Evolutionary conservation across 2,329 filamentous ascomycete genomes (phyloP), one percentile per base, ranked within the genome.

Genomic region (Aureobasidium pullulans): DNA sequence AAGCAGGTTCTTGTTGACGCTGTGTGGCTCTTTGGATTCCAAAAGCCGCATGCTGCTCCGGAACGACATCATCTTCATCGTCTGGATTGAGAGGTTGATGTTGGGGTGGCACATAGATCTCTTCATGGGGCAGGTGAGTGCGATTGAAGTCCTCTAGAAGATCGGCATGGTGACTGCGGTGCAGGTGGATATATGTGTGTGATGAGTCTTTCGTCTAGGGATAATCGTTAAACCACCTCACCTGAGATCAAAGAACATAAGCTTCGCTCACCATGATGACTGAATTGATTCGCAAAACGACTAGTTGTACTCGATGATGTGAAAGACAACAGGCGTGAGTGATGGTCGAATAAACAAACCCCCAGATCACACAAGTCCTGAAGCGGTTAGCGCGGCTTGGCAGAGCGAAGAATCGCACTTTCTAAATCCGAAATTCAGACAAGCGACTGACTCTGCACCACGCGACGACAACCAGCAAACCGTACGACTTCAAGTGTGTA

Each of bases 61-160:
- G 89, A 4, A 94, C 89, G 4, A 94, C 87, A 68, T 94, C 89
- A 69, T 94, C 90, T 74, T 94, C 89, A 71, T 94, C 89, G 72
- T 94, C 89, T 0, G 90, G 89, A 70, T 94, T 93, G 69, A 91
- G 80, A 42, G 89, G 90, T 71, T 90, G 88, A 70, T 91, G 84
- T 63, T 90, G 84, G 7, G 84, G 84, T 36, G 87, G 84, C n/a
- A 95, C 87, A 72, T 89, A 88, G 70, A 94, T 89, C 60, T 92
- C 88, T 74, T 94, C 89, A 62, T 75, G 71, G 4, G 70, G 66
- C 4, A 75, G 68, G 53, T 71, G 70, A 63, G 74, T 68, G 47
- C 70, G 71, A 5, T 74, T 77, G 69, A 79, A 79, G 63, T 76
- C 75, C 66, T 93, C 89, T 65, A 92, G 87, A 63, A 91, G 83